Conservation (phyloP, 202 grass and related monocot genomes). For the Saccharum hybrid region DNA sequence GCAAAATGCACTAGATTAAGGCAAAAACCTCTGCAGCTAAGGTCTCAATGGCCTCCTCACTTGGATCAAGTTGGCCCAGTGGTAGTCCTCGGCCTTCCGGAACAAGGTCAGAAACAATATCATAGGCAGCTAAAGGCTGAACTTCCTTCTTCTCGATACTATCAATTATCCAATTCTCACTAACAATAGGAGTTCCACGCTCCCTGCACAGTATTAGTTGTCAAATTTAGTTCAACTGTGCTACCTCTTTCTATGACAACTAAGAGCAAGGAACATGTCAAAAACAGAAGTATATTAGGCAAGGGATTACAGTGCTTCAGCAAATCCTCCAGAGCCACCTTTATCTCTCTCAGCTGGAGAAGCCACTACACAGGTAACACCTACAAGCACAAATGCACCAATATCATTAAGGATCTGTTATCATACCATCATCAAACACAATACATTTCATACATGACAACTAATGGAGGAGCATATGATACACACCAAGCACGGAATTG, state of each 20-base stretch:
- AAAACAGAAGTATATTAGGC: constrained; percentile 8
- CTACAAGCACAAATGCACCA: constrained; percentile 36
- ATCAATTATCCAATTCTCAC: constrained; percentile 84
- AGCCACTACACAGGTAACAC: constrained; percentile 69
- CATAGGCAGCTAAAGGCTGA: constrained; percentile 75
- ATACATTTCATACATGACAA: constrained; percentile 20
- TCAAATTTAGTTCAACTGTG: background rate
- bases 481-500: constrained; percentile 65
- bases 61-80: constrained; percentile 64
- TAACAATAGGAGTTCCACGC: constrained; percentile 69
- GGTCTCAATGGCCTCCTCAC: constrained; percentile 70
- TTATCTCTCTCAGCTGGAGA: constrained; percentile 66
- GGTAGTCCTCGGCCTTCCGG: constrained; percentile 68
- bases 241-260: background rate
- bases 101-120: constrained; percentile 69
- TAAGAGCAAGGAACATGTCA: background rate
- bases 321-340: constrained; percentile 73
- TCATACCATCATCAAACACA: constrained; percentile 11
- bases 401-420: background rate
- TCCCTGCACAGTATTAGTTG: constrained; percentile 55
- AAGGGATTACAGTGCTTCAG: constrained; percentile 72
- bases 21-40: constrained; percentile 63
- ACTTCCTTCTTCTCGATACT: constrained; percentile 67
- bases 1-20: background rate
- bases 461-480: background rate